Base-by-base conservation (phyloP, 73 alveolate species). In the Blepharisma stoltei region DNA sequence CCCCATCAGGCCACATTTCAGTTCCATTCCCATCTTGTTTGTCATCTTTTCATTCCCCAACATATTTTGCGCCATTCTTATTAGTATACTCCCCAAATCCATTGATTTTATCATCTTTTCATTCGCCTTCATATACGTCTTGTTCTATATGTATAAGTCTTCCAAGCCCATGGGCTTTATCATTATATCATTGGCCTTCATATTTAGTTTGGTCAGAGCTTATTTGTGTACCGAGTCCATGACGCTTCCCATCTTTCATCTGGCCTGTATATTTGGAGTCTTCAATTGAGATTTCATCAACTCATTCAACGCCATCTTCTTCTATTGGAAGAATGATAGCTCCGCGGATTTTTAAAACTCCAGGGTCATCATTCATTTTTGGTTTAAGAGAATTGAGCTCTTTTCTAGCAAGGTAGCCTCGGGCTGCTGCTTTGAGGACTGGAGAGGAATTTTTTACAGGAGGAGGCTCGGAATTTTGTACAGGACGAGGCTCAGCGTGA, bases 51-150 rank as follows among this genome's bases (percentile, higher is more conserved):
- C 93, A 85, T 6, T 88, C 85, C 6, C 97, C 97, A 45, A 66
- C 80, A 81, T 88, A 90, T 49, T 48, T 79, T 44, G 97, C 94
- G 38, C 97, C 97, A 46, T 84, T 84, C 7, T 81, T 82, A 54
- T 88, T 92, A 48, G 75, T 80, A 69, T 90, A 90, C 0, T 41
- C 70, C 46, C 97, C 97, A 20, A 77, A 44, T 0, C 97, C 97
- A 70, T 89, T 92, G 1, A 95, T 95, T 70, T 85, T 91, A 75
- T 91, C 97, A 54, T 91, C 88, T 55, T 55, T 67, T 94, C 97
- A 91, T 21, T 88, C 94, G 4, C 97, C 97, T 55, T 91, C 97
- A 82, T 91, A 91, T 3, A 91, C 77, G 50, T 91, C 97, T 6
- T 95, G 95, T 65, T 89, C 95, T 11, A 92, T 92, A 73, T 91